A percentile compares a stretch with the other conserved stretches of the same genome.
Conservation (phyloP, 2,329 filamentous ascomycete species). For the Trichophyton equinum region DNA sequence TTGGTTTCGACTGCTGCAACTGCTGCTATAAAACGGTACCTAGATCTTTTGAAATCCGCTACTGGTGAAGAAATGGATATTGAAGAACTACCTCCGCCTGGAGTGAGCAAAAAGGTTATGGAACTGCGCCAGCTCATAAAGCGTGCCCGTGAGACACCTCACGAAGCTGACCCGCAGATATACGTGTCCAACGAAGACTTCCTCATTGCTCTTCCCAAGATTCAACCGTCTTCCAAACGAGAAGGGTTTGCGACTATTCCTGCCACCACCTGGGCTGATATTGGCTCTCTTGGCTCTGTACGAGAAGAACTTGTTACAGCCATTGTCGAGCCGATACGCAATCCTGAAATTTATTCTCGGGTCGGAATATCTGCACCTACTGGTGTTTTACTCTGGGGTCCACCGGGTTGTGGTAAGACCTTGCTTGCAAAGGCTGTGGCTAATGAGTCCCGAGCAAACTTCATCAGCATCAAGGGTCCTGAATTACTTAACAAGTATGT, state of each 20-base stretch:
- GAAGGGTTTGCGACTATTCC: constrained; percentile 94
- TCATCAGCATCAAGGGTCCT: constrained; percentile 94
- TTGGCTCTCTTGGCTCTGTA: constrained; percentile 70
- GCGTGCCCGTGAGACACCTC: constrained; percentile 40
- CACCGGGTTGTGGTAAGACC: constrained; percentile 93
- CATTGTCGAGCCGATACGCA: constrained; percentile 79
- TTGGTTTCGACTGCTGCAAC: constrained; percentile 53
- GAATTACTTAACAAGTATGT: constrained; percentile 97
- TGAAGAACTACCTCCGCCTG: constrained; percentile 25
- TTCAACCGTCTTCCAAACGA: constrained; percentile 71
- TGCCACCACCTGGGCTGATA: constrained; percentile 82
- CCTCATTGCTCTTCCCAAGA: constrained; percentile 56
- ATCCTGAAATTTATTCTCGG: constrained; percentile 61
- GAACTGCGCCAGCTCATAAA: constrained; percentile 42
- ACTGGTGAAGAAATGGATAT: constrained; percentile 39
- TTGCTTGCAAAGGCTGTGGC: constrained; percentile 91
- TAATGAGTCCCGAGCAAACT: constrained; percentile 90
- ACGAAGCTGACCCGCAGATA: constrained; percentile 44
- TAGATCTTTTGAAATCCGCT: constrained; percentile 40
- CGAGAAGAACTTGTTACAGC: constrained; percentile 71
- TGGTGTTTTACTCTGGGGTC: constrained; percentile 89
- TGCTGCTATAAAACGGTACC: constrained; percentile 50
- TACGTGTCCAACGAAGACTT: constrained; percentile 58
- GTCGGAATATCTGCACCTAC: constrained; percentile 71
- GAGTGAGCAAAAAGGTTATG: constrained; percentile 29